A percentile compares a stretch with the other conserved stretches of the same genome.
These are phyloP conservation scores for Penicillium pancosmium DNA, from an alignment of 495 filamentous ascomycete species.

Conservation along the genomic window DNA sequence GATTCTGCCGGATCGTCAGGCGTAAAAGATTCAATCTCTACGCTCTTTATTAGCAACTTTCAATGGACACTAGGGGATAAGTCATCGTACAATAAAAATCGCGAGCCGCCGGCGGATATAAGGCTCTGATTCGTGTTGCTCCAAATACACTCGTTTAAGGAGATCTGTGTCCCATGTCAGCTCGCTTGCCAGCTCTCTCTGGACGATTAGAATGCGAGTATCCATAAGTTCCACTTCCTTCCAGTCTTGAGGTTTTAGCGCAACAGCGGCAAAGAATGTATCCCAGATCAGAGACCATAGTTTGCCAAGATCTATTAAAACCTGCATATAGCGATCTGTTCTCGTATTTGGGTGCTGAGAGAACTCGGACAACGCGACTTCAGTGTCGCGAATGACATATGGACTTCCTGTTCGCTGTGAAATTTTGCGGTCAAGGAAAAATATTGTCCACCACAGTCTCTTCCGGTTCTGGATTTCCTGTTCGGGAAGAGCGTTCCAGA, in stretches of 20 bases:
- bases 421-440: slow-evolving; percentile 15
- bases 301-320: slow-evolving; percentile 3
- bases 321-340: neutral
- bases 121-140: neutral
- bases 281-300: slow-evolving; percentile 17
- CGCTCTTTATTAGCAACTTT: neutral
- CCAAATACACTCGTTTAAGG: neutral
- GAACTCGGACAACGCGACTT: slow-evolving; percentile 9
- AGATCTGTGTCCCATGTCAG: neutral
- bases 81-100: neutral
- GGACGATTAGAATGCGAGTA: slow-evolving; percentile 7
- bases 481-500: neutral
- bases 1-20: neutral
- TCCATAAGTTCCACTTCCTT: slow-evolving; percentile 14
- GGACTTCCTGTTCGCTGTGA: slow-evolving; percentile 7
- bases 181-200: slow-evolving; percentile 1
- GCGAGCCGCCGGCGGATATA: neutral
- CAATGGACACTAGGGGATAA: neutral
- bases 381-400: slow-evolving; percentile 10
- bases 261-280: slow-evolving; percentile 10
- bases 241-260: slow-evolving; percentile 6
- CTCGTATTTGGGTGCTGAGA: neutral
- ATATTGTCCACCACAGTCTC: slow-evolving; percentile 15
- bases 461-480: neutral
- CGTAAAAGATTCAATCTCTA: neutral